phyloP scores from a whole-genome alignment of 441 rosid species.

The Corymbia citriodora region DNA sequence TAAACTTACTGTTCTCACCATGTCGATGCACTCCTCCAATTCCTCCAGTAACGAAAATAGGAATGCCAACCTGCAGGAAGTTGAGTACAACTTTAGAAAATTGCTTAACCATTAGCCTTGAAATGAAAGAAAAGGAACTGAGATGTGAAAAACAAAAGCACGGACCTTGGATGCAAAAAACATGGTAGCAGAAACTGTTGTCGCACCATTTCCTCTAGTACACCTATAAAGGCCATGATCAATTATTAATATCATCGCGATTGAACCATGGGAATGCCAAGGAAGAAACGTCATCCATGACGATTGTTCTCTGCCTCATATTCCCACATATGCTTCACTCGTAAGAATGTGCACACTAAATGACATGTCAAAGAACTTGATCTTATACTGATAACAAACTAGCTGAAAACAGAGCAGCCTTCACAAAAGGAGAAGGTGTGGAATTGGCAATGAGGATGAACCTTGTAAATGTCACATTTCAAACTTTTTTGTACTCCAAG shows the following conservation, averaged over 20 bases:
- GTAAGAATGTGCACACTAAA: not conserved
- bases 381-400: not conserved
- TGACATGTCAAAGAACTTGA: not conserved
- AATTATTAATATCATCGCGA: not conserved
- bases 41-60: slow-evolving; percentile 88
- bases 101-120: not conserved
- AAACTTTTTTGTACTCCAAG: not conserved
- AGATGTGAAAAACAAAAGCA: slow-evolving; percentile 1
- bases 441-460: not conserved
- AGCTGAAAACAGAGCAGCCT: not conserved
- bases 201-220: slow-evolving; percentile 72
- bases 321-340: not conserved
- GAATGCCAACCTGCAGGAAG: slow-evolving; percentile 70
- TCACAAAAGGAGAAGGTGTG: not conserved
- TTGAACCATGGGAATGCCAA: not conserved
- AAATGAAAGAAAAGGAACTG: not conserved
- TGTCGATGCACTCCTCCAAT: slow-evolving; percentile 91
- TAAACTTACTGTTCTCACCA: slow-evolving; percentile 66
- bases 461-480: not conserved
- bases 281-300: not conserved
- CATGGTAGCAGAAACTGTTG: slow-evolving; percentile 89
- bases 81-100: not conserved
- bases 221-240: slow-evolving; percentile 36
- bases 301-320: not conserved
- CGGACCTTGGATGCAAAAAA: slow-evolving; percentile 75